Percentiles rank a stretch among this genome's conserved stretches.
Conservation (phyloP, 2,329 filamentous ascomycete species). For the Phialophora macrospora region DNA sequence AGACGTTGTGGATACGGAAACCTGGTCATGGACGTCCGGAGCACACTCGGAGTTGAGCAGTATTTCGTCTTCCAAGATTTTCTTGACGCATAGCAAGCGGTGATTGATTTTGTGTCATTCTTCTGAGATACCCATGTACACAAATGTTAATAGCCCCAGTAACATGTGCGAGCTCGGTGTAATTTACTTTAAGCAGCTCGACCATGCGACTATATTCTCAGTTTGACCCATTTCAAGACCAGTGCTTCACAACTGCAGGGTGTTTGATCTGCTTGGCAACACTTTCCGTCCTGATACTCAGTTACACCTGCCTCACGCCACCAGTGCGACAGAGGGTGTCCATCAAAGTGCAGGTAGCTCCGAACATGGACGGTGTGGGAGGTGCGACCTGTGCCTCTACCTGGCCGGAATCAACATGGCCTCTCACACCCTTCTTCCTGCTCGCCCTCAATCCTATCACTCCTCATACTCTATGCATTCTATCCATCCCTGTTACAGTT, state of each 20-base stretch:
- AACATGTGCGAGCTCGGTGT: neutral
- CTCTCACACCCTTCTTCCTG: conserved; percentile 1
- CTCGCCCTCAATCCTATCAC: conserved; percentile 2
- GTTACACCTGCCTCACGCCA: neutral
- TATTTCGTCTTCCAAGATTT: conserved; percentile 10
- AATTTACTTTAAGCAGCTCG: neutral
- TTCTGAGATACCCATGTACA: conserved; percentile 30
- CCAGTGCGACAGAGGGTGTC: neutral
- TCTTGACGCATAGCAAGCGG: conserved; percentile 31
- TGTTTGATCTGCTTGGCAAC: neutral
- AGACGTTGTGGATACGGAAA: conserved; percentile 50
- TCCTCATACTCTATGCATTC: conserved; percentile 10
- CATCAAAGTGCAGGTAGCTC: neutral
- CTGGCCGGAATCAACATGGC: neutral
- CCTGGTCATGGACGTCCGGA: conserved; percentile 27
- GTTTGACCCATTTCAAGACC: neutral
- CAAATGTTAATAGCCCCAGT: conserved; percentile 9
- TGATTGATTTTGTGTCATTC: conserved; percentile 10
- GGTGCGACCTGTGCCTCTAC: neutral
- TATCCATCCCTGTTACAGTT: conserved; percentile 13
- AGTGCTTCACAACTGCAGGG: neutral
- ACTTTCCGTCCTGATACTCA: neutral
- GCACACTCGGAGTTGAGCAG: conserved; percentile 4
- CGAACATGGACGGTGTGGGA: neutral
- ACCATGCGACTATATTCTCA: neutral